Evolutionary conservation across 192 early-diverging fungal species (phyloP).

Genomic region (Entomortierella chlamydospora): DNA sequence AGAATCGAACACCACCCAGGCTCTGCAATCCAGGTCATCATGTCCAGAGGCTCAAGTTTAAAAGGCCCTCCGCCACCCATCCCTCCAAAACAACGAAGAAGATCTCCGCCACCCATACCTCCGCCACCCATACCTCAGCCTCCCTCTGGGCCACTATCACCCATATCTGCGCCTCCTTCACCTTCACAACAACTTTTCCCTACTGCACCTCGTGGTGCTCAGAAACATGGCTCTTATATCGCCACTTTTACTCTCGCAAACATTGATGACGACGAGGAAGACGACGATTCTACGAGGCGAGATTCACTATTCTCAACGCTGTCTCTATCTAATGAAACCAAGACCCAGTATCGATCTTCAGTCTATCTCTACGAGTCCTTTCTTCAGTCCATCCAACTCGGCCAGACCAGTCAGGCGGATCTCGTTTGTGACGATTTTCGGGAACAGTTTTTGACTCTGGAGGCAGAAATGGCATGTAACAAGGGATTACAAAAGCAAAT

Average conservation of each 20-base stretch:
- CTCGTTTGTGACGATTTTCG: conserved; percentile 13
- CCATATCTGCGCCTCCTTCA: too few species aligned
- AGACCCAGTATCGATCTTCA: background rate
- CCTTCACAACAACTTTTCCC: background rate
- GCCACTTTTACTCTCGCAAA: background rate
- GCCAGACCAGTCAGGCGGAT: conserved; percentile 7
- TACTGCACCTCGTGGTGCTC: background rate
- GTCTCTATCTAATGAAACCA: conserved; percentile 1
- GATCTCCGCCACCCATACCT: background rate
- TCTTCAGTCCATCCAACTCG: conserved; percentile 1
- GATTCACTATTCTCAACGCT: background rate
- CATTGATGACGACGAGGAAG: background rate
- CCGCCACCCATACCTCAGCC: background rate
- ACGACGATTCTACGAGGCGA: background rate
- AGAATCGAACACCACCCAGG: conserved; percentile 2
- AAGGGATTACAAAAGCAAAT: conserved; percentile 6
- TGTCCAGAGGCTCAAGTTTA: conserved; percentile 3
- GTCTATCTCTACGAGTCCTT: conserved; percentile 23
- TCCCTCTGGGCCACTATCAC: background rate
- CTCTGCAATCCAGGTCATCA: conserved; percentile 9
- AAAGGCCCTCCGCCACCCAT: background rate
- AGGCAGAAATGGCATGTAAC: conserved; percentile 15
- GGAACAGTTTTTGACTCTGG: conserved; percentile 1
- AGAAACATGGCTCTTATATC: conserved; percentile 3
- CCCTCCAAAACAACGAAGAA: background rate